phyloP scores from a whole-genome alignment of 2,329 filamentous ascomycete genomes.

The Parastagonospora avenae region DNA sequence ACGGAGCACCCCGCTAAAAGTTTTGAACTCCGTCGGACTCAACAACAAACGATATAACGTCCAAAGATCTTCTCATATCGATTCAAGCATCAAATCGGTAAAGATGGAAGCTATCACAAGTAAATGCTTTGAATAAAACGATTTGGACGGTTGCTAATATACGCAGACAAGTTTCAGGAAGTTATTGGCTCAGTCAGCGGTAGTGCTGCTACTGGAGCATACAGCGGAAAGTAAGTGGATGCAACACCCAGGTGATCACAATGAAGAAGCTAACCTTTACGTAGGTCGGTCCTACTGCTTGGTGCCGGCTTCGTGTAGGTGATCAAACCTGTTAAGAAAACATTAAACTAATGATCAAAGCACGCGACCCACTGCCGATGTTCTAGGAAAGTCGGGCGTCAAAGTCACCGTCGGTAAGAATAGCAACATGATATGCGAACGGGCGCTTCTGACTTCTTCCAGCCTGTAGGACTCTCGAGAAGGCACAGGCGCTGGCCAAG shows the following conservation, averaged over 20 bases:
- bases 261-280: conserved; percentile 16
- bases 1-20: conserved; percentile 38
- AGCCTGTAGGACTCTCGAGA: conserved; percentile 83
- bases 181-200: conserved; percentile 34
- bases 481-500: conserved; percentile 73
- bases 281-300: conserved; percentile 46
- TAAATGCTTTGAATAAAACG: conserved; percentile 10
- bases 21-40: conserved; percentile 40
- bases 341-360: conserved; percentile 24
- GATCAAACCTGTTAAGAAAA: neutral
- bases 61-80: conserved; percentile 16
- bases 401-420: conserved; percentile 61
- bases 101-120: conserved; percentile 48
- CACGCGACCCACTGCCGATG: conserved; percentile 63
- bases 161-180: conserved; percentile 39
- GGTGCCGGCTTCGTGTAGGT: conserved; percentile 48
- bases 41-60: conserved; percentile 30
- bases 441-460: conserved; percentile 3
- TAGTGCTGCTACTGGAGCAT: conserved; percentile 21
- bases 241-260: neutral
- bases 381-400: conserved; percentile 62
- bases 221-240: conserved; percentile 42
- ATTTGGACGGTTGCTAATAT: conserved; percentile 22
- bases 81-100: conserved; percentile 15
- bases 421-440: neutral